phyloP scores from a whole-genome alignment of 306 rosid species.

The Psophocarpus tetragonolobus region DNA sequence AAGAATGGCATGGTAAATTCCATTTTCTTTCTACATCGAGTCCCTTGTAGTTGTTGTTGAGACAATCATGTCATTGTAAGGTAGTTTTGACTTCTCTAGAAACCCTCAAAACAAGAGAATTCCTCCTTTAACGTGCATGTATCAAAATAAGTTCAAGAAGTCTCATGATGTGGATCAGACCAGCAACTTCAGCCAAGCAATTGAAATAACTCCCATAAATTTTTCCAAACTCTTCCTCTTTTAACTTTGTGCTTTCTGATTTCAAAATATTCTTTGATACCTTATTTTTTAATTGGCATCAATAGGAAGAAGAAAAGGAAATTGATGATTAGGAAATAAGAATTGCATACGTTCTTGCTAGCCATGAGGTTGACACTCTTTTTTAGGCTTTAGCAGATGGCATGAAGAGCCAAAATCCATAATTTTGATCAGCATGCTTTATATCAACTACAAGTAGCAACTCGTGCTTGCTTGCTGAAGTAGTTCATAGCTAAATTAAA shows the following conservation, averaged over 20 bases:
- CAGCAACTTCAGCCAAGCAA: constrained; percentile 44
- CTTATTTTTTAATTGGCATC: constrained; percentile 28
- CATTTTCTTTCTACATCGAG: no score
- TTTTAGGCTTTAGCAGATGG: constrained; percentile 92
- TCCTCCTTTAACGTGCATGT: constrained; percentile 83
- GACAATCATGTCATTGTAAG: constrained; percentile 76
- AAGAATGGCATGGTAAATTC: no score
- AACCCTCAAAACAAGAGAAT: constrained; percentile 60
- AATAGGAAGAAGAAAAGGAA: constrained; percentile 79
- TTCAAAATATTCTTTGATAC: constrained; percentile 6
- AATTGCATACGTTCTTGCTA: constrained; percentile 68
- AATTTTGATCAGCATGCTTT: constrained; percentile 68
- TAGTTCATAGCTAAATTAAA: constrained; percentile 65
- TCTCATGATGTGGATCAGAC: constrained; percentile 50
- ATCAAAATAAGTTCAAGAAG: constrained; percentile 49
- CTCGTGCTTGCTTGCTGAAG: constrained; percentile 75
- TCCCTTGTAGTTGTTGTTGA: constrained; percentile 80
- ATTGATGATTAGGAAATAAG: constrained; percentile 87
- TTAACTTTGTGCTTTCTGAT: constrained; percentile 25
- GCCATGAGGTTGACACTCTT: constrained; percentile 85
- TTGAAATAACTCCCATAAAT: constrained; percentile 55
- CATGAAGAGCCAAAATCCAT: constrained; percentile 64
- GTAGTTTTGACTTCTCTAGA: constrained; percentile 70
- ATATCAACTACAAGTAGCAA: constrained; percentile 73
- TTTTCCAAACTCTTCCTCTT: constrained; percentile 18